These are phyloP conservation scores for Candida tibetensis DNA, from an alignment of 805 yeast genomes.

Conservation along the genomic window DNA sequence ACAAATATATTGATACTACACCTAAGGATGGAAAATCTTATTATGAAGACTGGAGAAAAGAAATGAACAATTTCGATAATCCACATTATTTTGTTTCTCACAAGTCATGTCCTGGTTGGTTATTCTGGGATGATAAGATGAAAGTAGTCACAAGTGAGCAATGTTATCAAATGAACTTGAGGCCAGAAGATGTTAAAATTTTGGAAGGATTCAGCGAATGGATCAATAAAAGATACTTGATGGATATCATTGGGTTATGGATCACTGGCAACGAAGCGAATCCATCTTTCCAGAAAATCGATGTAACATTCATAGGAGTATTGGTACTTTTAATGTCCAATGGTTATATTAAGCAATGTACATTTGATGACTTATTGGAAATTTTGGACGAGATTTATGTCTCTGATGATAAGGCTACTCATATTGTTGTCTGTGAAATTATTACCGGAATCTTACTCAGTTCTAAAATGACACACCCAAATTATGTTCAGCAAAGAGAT, in stretches of 20 bases:
- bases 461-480: conserved; percentile 39
- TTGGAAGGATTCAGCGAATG: conserved; percentile 42
- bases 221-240: conserved; percentile 60
- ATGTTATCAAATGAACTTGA: conserved; percentile 27
- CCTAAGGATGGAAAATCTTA: conserved; percentile 35
- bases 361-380: conserved; percentile 51
- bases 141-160: conserved; percentile 42
- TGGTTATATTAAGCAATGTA: conserved; percentile 40
- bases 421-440: conserved; percentile 71
- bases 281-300: conserved; percentile 62
- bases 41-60: conserved; percentile 43
- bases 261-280: conserved; percentile 67
- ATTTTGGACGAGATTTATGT: conserved; percentile 51
- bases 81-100: conserved; percentile 60
- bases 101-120: conserved; percentile 59
- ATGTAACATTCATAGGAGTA: conserved; percentile 55
- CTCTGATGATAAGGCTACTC: conserved; percentile 68
- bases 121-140: conserved; percentile 67
- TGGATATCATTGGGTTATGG: conserved; percentile 46
- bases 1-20: conserved; percentile 41
- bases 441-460: conserved; percentile 60
- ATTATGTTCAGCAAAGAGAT: conserved; percentile 40
- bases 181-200: conserved; percentile 39
- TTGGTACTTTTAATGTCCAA: conserved; percentile 49
- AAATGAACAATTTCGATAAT: conserved; percentile 45